A percentile compares a stretch with the other conserved stretches of the same genome.
Evolutionary conservation across 345 rosid species (phyloP).

Genomic region (Rhodamnia rubescens): DNA sequence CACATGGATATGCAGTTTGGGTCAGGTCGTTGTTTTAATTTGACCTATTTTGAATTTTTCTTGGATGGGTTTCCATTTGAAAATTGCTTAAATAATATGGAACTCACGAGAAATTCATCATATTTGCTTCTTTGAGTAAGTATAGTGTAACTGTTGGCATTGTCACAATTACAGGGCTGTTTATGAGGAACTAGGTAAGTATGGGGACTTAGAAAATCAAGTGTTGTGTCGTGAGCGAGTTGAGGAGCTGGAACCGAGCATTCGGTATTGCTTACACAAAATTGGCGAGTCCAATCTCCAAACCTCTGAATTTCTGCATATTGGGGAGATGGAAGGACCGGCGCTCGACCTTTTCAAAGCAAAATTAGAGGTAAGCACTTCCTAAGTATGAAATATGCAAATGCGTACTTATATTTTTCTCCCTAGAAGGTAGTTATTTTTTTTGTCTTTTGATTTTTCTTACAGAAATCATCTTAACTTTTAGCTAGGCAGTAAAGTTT

Average conservation of each 20-base stretch:
- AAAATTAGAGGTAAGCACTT: constrained; percentile 65
- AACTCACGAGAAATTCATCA: not conserved
- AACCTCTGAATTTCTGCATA: constrained; percentile 79
- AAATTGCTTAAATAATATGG: not conserved
- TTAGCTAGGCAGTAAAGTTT: not conserved
- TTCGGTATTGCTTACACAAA: constrained; percentile 88
- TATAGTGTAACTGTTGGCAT: not conserved
- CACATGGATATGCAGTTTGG: not conserved
- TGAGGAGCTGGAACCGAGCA: constrained; percentile 96
- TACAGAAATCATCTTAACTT: not conserved
- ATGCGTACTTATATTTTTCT: not conserved
- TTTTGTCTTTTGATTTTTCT: not conserved
- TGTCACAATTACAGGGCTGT: constrained; percentile 52
- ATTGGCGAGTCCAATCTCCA: constrained; percentile 85
- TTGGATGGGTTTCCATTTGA: not conserved
- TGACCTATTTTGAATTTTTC: not conserved
- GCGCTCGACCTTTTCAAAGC: constrained; percentile 91
- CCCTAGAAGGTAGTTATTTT: not conserved
- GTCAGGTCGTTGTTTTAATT: not conserved
- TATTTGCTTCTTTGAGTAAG: not conserved
- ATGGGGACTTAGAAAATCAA: constrained; percentile 95
- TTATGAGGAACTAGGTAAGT: constrained; percentile 94
- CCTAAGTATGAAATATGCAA: not conserved
- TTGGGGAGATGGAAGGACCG: constrained; percentile 99
- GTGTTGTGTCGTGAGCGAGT: constrained; percentile 89